Percentiles rank a stretch among this genome's conserved stretches.
phyloP scores from a whole-genome alignment of 1,139 yeast genomes.

The Meyerozyma carpophila region DNA sequence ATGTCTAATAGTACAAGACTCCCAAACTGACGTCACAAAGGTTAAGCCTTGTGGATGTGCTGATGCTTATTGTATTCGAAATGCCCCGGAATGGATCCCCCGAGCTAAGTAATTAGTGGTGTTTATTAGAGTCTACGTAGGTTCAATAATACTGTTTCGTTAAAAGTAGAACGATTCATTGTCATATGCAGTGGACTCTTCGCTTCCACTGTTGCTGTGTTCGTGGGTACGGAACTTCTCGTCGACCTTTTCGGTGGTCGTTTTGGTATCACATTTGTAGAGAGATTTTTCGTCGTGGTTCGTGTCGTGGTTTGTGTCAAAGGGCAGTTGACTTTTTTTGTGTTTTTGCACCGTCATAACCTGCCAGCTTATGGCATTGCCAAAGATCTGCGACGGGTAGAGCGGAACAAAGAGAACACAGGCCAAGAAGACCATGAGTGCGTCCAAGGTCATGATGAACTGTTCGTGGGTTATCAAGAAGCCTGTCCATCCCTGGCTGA shows the following conservation, averaged over 20 bases:
- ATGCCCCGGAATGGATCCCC: conserved; percentile 42
- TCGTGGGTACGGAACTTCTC: neutral
- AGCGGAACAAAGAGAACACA: conserved; percentile 15
- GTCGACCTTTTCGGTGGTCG: neutral
- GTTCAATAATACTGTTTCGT: neutral
- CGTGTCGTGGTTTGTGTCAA: neutral
- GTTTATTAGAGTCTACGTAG: neutral
- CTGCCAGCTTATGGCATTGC: conserved; percentile 11
- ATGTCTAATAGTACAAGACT: conserved; percentile 40
- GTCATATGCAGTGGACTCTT: neutral
- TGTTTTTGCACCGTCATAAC: neutral
- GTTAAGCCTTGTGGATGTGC: conserved; percentile 42
- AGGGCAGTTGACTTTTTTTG: too few relatives aligned
- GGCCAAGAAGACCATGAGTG: conserved; percentile 17
- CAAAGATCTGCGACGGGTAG: conserved; percentile 25
- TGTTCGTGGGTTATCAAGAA: conserved; percentile 28
- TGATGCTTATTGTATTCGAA: conserved; percentile 37
- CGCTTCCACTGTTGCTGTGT: neutral
- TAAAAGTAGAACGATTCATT: neutral
- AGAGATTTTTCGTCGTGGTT: neutral
- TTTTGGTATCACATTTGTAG: neutral
- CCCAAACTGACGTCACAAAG: conserved; percentile 35
- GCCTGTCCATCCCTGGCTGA: conserved; percentile 31
- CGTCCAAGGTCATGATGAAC: conserved; percentile 25
- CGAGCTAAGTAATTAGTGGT: conserved; percentile 10